These are phyloP conservation scores for Tulasnella sp. DNA, from an alignment of 768 basidiomycete species.

Conservation along the genomic window DNA sequence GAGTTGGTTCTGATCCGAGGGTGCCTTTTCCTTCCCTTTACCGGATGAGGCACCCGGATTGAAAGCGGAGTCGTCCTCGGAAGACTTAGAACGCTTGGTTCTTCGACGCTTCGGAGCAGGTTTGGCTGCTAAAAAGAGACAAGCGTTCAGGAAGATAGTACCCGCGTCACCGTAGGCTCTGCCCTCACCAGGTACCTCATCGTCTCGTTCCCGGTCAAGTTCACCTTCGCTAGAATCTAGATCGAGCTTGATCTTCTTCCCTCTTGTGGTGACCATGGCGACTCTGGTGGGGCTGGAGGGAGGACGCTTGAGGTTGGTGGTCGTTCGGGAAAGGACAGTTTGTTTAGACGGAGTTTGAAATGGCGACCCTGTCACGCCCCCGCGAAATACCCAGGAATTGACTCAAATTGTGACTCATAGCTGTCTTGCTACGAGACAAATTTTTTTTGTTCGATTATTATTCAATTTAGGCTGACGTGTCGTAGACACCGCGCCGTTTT, in stretches of 20 bases:
- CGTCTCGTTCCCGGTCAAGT: background rate
- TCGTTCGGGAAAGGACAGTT: too few species aligned
- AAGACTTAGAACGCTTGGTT: background rate
- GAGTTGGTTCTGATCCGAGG: background rate
- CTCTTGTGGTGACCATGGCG: background rate
- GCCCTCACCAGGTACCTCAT: background rate
- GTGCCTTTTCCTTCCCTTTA: background rate
- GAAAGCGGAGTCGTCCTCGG: background rate
- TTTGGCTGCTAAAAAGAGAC: background rate
- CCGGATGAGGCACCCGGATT: background rate
- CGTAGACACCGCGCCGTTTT: too few species aligned
- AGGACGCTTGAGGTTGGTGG: background rate
- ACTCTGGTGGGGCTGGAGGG: background rate
- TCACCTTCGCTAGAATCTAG: background rate
- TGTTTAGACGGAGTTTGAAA: too few species aligned
- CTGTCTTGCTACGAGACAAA: too few species aligned
- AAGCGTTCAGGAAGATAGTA: background rate
- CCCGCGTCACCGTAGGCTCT: background rate
- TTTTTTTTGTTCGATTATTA: too few species aligned
- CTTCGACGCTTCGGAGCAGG: background rate
- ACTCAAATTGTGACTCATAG: too few species aligned
- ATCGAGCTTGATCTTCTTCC: background rate
- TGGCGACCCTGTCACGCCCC: too few species aligned
- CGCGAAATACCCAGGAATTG: too few species aligned
- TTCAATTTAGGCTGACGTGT: too few species aligned